Evolutionary conservation across 1,139 yeast species (phyloP), one percentile per base, ranked within the genome.

Genomic region (Yamadazyma songkhlaensis): DNA sequence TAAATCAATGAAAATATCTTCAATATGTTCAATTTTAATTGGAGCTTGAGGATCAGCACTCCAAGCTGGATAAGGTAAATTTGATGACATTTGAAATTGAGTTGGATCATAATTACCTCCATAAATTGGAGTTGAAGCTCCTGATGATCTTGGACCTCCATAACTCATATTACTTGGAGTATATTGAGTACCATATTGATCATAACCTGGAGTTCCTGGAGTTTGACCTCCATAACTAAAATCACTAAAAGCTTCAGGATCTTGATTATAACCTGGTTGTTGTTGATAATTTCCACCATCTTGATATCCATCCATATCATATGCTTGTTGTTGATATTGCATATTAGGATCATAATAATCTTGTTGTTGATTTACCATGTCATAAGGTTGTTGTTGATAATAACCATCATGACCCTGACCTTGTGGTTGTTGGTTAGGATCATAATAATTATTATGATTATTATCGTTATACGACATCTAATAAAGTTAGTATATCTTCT

Each of bases 81-180:
- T 70, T n/a, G 73, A 67, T 67, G 88, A 59, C 73, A 68, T 71
- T 60, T 66, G 81, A 58, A 67, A 77, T 62, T 62, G 81, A 47
- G 81, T 69, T 38, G 89, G 86, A 54, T 85, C 94, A 55, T 83
- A 80, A 43, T 64, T 76, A 38, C 74, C 78, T 30, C 97, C 97
- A 59, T 89, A 89, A 50, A 89, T 81, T 30, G 99, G 98, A 25
- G 98, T 94, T 4, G 96, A 87, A 31, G 97, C 89, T 42, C 97
- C 97, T 10, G 95, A 85, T 1, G 95, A 84, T 58, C 94, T 74
- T 47, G 85, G 84, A 32, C 85, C 90, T 47, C 85, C 90, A 23
- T 84, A 84, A 56, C 88, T 80, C 84, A 84, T 79, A 59, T 84
- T 90, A 12, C 89, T 81, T 22, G 92, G 88, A 38, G 92, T 81